Evolutionary conservation across 768 basidiomycete genomes (phyloP).

Genomic region (Boletus insuetus): DNA sequence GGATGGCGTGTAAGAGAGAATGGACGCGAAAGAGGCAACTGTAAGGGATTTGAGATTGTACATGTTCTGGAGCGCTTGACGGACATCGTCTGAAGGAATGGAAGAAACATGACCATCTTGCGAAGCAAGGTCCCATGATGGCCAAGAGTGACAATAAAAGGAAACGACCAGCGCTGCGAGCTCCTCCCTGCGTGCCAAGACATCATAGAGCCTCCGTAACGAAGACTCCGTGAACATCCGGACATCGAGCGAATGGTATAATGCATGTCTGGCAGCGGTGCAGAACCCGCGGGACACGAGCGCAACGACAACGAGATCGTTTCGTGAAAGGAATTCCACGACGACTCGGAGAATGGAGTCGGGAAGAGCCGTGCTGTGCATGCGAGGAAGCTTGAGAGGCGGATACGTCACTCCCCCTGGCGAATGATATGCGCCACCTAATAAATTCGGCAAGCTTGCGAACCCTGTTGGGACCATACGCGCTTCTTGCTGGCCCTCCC

Average conservation of each 20-base stretch:
- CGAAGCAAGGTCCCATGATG: slow-evolving; percentile 7
- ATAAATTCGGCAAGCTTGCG: slow-evolving; percentile 21
- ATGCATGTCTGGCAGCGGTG: slow-evolving; percentile 14
- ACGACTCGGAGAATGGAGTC: slow-evolving; percentile 18
- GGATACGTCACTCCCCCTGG: neutral
- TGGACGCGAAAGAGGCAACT: slow-evolving; percentile 22
- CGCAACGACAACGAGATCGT: slow-evolving; percentile 20
- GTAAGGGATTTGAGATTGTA: slow-evolving; percentile 27
- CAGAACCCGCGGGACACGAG: slow-evolving; percentile 25
- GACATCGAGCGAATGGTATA: slow-evolving; percentile 25
- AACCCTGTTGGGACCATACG: neutral
- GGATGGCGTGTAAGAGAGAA: slow-evolving; percentile 17
- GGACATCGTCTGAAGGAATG: slow-evolving; percentile 12
- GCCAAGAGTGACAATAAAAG: slow-evolving; percentile 24
- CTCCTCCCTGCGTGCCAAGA: slow-evolving; percentile 17
- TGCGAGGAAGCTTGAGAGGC: neutral
- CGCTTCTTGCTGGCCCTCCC: neutral
- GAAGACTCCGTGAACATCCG: slow-evolving; percentile 9
- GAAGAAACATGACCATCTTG: slow-evolving; percentile 6
- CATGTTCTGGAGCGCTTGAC: slow-evolving; percentile 30
- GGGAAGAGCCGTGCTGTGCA: slow-evolving; percentile 10
- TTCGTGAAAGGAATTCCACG: slow-evolving; percentile 20
- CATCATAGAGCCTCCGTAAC: slow-evolving; percentile 14
- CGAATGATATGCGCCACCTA: slow-evolving; percentile 10
- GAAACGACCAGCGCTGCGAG: slow-evolving; percentile 27